These are phyloP conservation scores for Brassica hybrid DNA, from an alignment of 441 rosid species.

Conservation along the genomic window DNA sequence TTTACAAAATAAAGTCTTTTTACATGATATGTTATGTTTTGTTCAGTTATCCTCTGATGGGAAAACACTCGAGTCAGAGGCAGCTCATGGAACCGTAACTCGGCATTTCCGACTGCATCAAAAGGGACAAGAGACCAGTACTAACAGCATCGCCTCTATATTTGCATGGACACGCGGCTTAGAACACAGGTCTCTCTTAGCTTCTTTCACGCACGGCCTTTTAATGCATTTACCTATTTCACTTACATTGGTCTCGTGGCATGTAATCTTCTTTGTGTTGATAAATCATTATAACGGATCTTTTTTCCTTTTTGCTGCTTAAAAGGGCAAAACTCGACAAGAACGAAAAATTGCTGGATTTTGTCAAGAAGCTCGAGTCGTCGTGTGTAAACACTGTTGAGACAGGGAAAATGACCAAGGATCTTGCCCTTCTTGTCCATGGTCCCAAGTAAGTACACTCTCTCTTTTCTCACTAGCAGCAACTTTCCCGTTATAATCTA, in stretches of 20 bases:
- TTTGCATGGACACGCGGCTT: slow-evolving; percentile 96
- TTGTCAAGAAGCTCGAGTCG: slow-evolving; percentile 79
- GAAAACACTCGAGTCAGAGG: slow-evolving; percentile 94
- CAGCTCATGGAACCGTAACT: slow-evolving; percentile 98
- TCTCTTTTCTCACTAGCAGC: slow-evolving; percentile 13
- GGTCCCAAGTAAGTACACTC: slow-evolving; percentile 71
- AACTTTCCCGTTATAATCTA: slow-evolving; percentile 14
- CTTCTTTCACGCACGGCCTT: slow-evolving; percentile 2
- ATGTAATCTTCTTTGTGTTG: background rate
- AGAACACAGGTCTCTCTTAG: slow-evolving; percentile 71
- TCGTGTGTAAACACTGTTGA: slow-evolving; percentile 88
- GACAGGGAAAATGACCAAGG: slow-evolving; percentile 94
- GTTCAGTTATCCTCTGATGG: slow-evolving; percentile 89
- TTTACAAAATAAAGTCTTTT: slow-evolving; percentile 13
- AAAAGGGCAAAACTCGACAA: slow-evolving; percentile 88
- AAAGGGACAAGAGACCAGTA: slow-evolving; percentile 96
- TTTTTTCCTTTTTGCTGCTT: slow-evolving; percentile 12
- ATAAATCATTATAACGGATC: too few relatives aligned
- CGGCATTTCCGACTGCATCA: slow-evolving; percentile 90
- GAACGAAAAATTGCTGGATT: slow-evolving; percentile 69
- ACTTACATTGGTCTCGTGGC: background rate
- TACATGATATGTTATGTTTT: slow-evolving; percentile 18
- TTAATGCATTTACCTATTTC: slow-evolving; percentile 13
- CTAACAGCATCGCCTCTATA: slow-evolving; percentile 94
- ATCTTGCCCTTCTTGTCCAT: slow-evolving; percentile 82